phyloP scores from a whole-genome alignment of 2,329 filamentous ascomycete genomes.

The Arthrobotrys conoides region DNA sequence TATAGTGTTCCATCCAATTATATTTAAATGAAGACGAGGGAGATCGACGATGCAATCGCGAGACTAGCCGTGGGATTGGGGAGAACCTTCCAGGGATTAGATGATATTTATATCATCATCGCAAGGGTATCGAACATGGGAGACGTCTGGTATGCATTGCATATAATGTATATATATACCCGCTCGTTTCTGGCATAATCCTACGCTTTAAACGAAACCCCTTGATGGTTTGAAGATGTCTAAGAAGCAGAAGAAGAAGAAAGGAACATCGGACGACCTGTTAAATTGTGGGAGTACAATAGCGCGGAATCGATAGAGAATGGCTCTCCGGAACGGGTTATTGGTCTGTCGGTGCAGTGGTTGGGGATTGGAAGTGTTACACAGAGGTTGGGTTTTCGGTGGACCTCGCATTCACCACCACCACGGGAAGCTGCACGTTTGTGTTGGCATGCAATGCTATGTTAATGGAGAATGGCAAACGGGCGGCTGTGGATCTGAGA shows the following conservation, averaged over 20 bases:
- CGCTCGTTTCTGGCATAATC: conserved; percentile 41
- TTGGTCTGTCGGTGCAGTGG: not conserved
- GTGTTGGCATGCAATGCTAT: conserved; percentile 17
- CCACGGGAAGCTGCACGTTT: conserved; percentile 41
- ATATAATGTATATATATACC: conserved; percentile 17
- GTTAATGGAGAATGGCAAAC: not conserved
- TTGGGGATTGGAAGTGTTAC: conserved; percentile 18
- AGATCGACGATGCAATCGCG: conserved; percentile 8
- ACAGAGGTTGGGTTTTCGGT: conserved; percentile 21
- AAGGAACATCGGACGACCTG: conserved; percentile 8
- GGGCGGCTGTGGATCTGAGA: conserved; percentile 9
- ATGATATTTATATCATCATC: conserved; percentile 23
- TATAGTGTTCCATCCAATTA: conserved; percentile 1
- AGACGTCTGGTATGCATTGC: conserved; percentile 24
- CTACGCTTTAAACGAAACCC: conserved; percentile 1
- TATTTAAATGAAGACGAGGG: conserved; percentile 1
- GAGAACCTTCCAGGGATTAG: conserved; percentile 16
- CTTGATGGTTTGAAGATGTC: conserved; percentile 48
- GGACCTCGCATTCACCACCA: conserved; percentile 3
- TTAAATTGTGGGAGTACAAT: conserved; percentile 1
- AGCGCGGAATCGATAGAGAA: conserved; percentile 17
- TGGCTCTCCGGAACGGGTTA: not conserved
- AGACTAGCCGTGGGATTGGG: conserved; percentile 32
- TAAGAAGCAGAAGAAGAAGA: too few species aligned
- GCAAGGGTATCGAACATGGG: not conserved